phyloP scores from a whole-genome alignment of 2,329 filamentous ascomycete species.

The Nigrograna mackinnonii region DNA sequence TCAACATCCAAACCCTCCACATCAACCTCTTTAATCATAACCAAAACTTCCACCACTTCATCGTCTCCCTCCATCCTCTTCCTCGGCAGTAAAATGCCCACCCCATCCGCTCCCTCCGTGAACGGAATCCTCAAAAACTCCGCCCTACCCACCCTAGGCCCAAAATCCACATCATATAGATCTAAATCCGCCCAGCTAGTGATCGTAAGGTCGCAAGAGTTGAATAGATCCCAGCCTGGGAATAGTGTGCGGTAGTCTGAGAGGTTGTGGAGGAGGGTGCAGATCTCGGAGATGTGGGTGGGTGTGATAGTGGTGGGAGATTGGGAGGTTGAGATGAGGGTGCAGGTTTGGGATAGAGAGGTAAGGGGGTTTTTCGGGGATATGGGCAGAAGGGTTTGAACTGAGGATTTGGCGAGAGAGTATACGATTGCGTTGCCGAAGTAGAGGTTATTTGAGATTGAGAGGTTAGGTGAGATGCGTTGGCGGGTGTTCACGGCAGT shows the following conservation, averaged over 20 bases:
- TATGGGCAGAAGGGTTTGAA: not conserved
- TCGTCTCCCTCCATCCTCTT: not conserved
- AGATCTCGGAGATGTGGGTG: not conserved
- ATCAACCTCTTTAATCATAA: not conserved
- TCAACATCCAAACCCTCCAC: not conserved
- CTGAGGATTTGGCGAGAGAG: not conserved
- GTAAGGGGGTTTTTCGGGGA: not conserved
- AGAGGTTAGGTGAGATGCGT: not conserved
- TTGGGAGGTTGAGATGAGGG: not conserved
- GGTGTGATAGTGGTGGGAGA: not conserved
- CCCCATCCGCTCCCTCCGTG: not conserved
- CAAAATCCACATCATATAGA: not conserved
- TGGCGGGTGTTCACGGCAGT: not conserved
- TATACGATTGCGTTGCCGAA: not conserved
- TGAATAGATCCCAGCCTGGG: not conserved
- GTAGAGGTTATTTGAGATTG: not conserved
- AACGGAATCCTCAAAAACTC: not conserved
- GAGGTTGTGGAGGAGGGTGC: not conserved
- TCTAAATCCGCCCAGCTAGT: slow-evolving; percentile 1
- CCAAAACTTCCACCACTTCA: not conserved
- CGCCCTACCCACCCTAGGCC: not conserved
- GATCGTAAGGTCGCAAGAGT: not conserved
- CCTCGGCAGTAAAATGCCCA: not conserved
- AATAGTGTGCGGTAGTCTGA: not conserved
- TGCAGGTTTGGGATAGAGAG: not conserved